Evolutionary conservation across 176 grass and related monocot species (phyloP).

Genomic region (Canna indica): DNA sequence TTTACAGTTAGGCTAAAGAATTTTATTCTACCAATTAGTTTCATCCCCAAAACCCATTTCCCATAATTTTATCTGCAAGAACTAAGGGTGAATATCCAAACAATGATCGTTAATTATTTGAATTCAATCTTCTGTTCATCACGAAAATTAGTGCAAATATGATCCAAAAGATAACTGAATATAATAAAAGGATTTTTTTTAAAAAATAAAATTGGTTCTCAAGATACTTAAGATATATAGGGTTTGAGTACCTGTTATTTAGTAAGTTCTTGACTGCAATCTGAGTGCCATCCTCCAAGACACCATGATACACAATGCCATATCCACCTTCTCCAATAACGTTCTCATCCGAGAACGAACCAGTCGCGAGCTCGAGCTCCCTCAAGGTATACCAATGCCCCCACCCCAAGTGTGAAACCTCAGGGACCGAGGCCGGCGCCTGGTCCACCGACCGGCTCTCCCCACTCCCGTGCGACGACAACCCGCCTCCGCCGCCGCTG

Average conservation of each 20-base stretch:
- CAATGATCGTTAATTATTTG: background rate
- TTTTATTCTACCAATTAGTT: no score
- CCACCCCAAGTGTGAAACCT: constrained; percentile 90
- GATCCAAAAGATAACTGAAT: background rate
- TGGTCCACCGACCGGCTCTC: constrained; percentile 43
- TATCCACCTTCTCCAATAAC: constrained; percentile 91
- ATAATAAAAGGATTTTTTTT: background rate
- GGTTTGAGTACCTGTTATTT: constrained; percentile 57
- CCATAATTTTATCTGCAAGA: background rate
- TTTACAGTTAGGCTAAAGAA: no score
- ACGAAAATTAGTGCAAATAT: background rate
- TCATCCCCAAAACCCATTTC: background rate
- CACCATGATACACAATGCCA: constrained; percentile 87
- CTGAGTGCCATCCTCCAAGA: constrained; percentile 73
- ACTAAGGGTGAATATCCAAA: no score
- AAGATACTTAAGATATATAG: background rate
- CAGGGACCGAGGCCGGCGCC: constrained; percentile 48
- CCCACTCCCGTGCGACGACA: constrained; percentile 79
- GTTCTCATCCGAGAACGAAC: constrained; percentile 80
- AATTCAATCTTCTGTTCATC: background rate
- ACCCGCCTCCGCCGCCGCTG: constrained; percentile 39
- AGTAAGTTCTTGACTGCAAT: constrained; percentile 88
- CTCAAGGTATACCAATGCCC: constrained; percentile 97
- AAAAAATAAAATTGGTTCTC: background rate
- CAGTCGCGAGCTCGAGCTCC: constrained; percentile 78